phyloP scores from a whole-genome alignment of 2,329 filamentous ascomycete genomes.

The Cladophialophora exuberans region DNA sequence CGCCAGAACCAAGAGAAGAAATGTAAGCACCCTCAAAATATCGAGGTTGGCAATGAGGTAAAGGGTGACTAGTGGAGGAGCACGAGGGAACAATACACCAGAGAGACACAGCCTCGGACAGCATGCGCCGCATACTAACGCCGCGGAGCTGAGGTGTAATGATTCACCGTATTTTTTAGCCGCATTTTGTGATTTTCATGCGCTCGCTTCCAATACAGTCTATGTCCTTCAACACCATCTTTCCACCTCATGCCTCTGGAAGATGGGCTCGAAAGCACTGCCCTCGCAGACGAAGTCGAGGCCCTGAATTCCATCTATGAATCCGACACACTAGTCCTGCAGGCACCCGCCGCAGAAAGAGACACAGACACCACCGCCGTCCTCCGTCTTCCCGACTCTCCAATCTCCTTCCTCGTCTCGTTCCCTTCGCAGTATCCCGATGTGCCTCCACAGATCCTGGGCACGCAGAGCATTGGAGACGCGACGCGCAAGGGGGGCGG shows the following conservation, averaged over 20 bases:
- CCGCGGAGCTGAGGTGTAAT: no score
- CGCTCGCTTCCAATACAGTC: not conserved
- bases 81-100: no score
- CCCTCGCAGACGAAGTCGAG: constrained; percentile 52
- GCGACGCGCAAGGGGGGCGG: constrained; percentile 70
- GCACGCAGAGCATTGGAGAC: constrained; percentile 76
- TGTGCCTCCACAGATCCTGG: constrained; percentile 71
- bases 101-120: no score
- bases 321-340: constrained; percentile 39
- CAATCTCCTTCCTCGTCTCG: constrained; percentile 58
- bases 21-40: no score
- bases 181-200: no score
- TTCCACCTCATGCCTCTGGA: constrained; percentile 22
- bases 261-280: constrained; percentile 36
- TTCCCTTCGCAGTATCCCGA: constrained; percentile 78
- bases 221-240: not conserved
- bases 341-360: constrained; percentile 10
- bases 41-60: no score
- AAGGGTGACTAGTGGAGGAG: no score
- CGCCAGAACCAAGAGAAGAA: no score
- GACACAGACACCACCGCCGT: constrained; percentile 56
- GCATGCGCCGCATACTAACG: no score
- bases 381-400: constrained; percentile 65
- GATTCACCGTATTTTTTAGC: no score
- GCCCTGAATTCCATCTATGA: constrained; percentile 63